Percentiles rank a stretch among this genome's conserved stretches.
Evolutionary conservation across 495 filamentous ascomycete genomes (phyloP).

Genomic region (Penicillium salamii): DNA sequence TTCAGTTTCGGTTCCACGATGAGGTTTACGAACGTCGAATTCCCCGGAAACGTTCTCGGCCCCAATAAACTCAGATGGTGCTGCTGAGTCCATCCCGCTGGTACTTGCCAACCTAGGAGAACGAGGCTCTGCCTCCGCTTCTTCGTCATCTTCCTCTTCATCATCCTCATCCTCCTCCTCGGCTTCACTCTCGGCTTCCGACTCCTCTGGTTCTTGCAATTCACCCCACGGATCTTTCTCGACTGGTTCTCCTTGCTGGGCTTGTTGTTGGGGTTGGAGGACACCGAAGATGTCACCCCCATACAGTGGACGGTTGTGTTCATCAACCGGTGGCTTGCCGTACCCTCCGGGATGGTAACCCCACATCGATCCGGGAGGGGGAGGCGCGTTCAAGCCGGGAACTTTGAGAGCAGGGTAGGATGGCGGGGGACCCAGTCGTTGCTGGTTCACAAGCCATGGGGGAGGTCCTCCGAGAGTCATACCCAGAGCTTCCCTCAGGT

Average conservation of each 20-base stretch:
- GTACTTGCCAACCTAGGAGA: constrained; percentile 78
- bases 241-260: constrained; percentile 70
- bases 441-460: constrained; percentile 96
- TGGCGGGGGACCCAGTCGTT: constrained; percentile 88
- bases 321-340: constrained; percentile 92
- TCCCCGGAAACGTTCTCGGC: constrained; percentile 77
- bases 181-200: constrained; percentile 72
- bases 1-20: constrained; percentile 84
- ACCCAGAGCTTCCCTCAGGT: constrained; percentile 87
- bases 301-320: constrained; percentile 83
- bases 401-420: constrained; percentile 92
- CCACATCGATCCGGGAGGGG: constrained; percentile 91
- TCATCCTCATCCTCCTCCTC: constrained; percentile 71
- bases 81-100: constrained; percentile 71
- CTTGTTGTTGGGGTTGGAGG: constrained; percentile 60
- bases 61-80: constrained; percentile 72
- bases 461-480: constrained; percentile 93
- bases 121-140: constrained; percentile 53
- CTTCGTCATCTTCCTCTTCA: constrained; percentile 59
- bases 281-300: constrained; percentile 94
- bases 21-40: constrained; percentile 86
- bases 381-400: constrained; percentile 91
- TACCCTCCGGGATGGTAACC: constrained; percentile 94
- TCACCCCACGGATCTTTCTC: constrained; percentile 93
- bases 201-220: constrained; percentile 78